Percentiles rank a stretch among this genome's conserved stretches.
Conservation (phyloP, 768 basidiomycete species). For the Exidia glandulosa region DNA sequence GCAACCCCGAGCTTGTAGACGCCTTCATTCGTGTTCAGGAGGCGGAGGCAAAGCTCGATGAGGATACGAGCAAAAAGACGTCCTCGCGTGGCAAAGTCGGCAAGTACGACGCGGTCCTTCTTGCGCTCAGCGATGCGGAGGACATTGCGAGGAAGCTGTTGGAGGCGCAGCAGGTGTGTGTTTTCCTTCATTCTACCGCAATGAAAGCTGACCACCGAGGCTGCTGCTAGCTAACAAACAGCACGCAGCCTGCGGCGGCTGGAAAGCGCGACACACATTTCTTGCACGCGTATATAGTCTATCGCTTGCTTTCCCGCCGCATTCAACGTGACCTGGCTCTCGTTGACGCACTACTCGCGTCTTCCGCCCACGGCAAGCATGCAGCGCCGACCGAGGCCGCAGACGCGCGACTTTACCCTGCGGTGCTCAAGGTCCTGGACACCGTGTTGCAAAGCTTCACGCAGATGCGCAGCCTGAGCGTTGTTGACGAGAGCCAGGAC, state of each 20-base stretch:
- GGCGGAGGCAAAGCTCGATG: constrained; percentile 50
- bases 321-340: constrained; percentile 84
- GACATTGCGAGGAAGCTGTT: constrained; percentile 67
- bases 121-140: constrained; percentile 83
- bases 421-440: constrained; percentile 76
- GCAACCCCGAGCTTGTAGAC: constrained; percentile 86
- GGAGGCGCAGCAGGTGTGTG: constrained; percentile 71
- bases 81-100: constrained; percentile 62
- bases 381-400: constrained; percentile 32
- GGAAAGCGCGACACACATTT: constrained; percentile 68
- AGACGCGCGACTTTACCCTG: constrained; percentile 69
- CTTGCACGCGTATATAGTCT: constrained; percentile 77
- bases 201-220: constrained; percentile 2
- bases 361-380: constrained; percentile 17
- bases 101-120: constrained; percentile 77
- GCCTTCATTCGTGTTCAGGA: constrained; percentile 75
- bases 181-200: not conserved
- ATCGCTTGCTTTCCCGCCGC: constrained; percentile 76
- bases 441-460: constrained; percentile 74
- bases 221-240: constrained; percentile 1
- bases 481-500: constrained; percentile 83
- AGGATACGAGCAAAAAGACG: constrained; percentile 20
- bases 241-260: constrained; percentile 22
- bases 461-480: constrained; percentile 71
- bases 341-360: constrained; percentile 48